phyloP scores from a whole-genome alignment of 805 yeast genomes.

The Sugiyamaella boreocaroliniensis region DNA sequence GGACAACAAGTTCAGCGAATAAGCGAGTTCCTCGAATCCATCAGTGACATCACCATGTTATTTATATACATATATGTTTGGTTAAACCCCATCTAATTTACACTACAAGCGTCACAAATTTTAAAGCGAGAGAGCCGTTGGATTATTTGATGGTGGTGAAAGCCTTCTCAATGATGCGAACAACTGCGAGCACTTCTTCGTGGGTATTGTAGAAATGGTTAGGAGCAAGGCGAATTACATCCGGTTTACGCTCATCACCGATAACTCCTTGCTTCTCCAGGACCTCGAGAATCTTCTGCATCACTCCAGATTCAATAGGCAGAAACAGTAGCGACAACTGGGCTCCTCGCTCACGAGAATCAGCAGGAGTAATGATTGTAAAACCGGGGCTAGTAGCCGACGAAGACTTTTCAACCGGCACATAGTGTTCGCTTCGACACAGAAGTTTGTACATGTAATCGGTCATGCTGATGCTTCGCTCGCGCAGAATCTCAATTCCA shows the following conservation, averaged over 20 bases:
- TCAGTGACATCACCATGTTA: no score
- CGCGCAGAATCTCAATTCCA: conserved; percentile 53
- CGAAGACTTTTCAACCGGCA: conserved; percentile 24
- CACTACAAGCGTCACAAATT: no score
- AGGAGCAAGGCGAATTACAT: conserved; percentile 87
- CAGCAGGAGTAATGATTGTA: conserved; percentile 67
- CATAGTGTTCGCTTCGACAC: conserved; percentile 41
- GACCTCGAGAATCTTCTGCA: conserved; percentile 52
- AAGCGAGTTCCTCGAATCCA: background rate
- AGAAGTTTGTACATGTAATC: conserved; percentile 47
- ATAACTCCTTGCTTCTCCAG: conserved; percentile 56
- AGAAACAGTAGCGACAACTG: conserved; percentile 73
- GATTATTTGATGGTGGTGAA: background rate
- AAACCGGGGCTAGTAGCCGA: conserved; percentile 37
- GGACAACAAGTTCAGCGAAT: conserved; percentile 33
- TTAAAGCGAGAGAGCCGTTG: no score
- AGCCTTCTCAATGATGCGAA: conserved; percentile 37
- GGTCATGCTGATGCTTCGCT: conserved; percentile 54
- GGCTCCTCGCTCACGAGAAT: conserved; percentile 58
- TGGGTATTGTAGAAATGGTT: conserved; percentile 76
- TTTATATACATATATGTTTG: no score
- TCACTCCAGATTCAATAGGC: conserved; percentile 44
- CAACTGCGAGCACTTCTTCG: conserved; percentile 49
- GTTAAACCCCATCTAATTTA: no score
- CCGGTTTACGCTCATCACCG: conserved; percentile 85